Evolutionary conservation across 768 basidiomycete genomes (phyloP).

Genomic region (Lentinula raphanica): DNA sequence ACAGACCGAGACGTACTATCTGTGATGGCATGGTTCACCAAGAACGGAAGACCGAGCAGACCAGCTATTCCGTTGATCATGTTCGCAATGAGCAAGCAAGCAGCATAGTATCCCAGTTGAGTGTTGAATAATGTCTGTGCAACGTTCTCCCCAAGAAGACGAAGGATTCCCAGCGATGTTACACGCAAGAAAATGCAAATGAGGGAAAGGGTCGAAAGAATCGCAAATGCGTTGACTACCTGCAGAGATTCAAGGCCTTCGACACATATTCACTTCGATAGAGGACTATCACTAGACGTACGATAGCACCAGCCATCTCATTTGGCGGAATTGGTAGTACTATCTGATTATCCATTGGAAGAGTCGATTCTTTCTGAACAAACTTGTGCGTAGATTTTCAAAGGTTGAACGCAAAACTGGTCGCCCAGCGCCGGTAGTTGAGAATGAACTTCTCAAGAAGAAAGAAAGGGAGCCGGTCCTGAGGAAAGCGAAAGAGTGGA

Average conservation of each 20-base stretch:
- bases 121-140: constrained; percentile 56
- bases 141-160: constrained; percentile 21
- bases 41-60: constrained; percentile 50
- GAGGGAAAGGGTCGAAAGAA: constrained; percentile 50
- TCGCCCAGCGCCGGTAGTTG: constrained; percentile 39
- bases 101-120: constrained; percentile 66
- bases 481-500: constrained; percentile 19
- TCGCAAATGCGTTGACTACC: constrained; percentile 49
- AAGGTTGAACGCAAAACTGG: constrained; percentile 15
- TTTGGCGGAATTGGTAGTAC: constrained; percentile 22
- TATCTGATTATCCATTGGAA: constrained; percentile 6
- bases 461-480: constrained; percentile 28
- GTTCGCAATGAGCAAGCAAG: constrained; percentile 57
- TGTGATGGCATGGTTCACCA: constrained; percentile 35
- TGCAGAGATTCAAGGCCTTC: constrained; percentile 10
- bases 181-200: constrained; percentile 44
- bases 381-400: not conserved
- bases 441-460: constrained; percentile 18
- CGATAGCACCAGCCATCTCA: constrained; percentile 32
- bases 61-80: constrained; percentile 48
- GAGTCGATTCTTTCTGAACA: not conserved
- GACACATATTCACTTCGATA: not conserved
- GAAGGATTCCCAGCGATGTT: constrained; percentile 38
- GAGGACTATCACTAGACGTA: constrained; percentile 18
- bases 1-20: constrained; percentile 33